Evolutionary conservation across 176 grass and related monocot genomes (phyloP), one percentile per base, ranked within the genome.

Genomic region (Carex scoparia): DNA sequence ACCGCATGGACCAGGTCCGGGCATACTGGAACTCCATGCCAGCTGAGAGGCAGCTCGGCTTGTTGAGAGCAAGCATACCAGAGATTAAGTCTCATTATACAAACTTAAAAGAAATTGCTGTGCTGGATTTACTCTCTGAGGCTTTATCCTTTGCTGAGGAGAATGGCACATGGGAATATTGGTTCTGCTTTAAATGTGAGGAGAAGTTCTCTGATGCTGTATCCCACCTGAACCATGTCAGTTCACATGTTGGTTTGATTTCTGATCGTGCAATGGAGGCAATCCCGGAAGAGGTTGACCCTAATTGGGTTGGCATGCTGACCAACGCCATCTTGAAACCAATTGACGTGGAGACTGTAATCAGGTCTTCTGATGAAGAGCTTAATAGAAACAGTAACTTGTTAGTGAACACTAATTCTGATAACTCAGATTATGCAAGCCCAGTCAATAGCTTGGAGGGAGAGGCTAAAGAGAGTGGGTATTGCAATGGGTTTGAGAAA

Each of bases 291-390:
- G 96, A 88, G 72, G 85, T 99, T 62, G 85, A 88, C 59, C 73
- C 82, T 87, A 80, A 89, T 35, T 95, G 91, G 93, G 81, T 79
- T 58, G 66, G 77, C 9, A 95, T 94, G 96, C 90, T 99, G 35
- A 57, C 85, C 80, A 81, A 81, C 84, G 88, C 81, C 6, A 91
- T 64, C 68, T 95, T 90, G 96, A 95, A 87, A 72, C 93, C 96
- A 2, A 70, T 95, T 61, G 93, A 99, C 87, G 87, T 85, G 61
- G 76, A 79, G 10, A 80, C 82, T 0, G 84, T 89, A 61, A 49
- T 94, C 54, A 92, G 84, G 81, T 12, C 69, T 55, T 84, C 91
- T 0, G 91, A 99, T 76, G 96, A 95, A 70, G 93, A 95, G 54
- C 90, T 84, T 69, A 58, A 9, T 3, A 30, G 46, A 66, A 83